Conservation (phyloP, 371 early-diverging fungal species). For the Mortierella sp. region DNA sequence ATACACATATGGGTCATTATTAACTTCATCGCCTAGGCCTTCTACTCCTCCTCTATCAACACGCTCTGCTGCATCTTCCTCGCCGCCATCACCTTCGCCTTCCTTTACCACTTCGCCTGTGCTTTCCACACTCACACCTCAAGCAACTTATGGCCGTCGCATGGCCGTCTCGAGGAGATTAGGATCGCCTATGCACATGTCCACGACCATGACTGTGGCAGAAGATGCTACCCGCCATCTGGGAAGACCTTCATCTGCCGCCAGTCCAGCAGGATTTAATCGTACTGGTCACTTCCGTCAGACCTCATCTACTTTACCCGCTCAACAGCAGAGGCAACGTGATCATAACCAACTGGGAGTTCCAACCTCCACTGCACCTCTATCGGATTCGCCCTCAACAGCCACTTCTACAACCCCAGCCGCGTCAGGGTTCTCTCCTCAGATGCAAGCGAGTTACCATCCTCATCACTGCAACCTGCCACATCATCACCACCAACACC, state of each 20-base stretch:
- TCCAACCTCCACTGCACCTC: neutral
- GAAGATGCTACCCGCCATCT: constrained; percentile 10
- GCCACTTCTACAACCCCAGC: constrained; percentile 8
- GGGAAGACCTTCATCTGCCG: constrained; percentile 12
- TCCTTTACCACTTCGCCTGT: constrained; percentile 1
- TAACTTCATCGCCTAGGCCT: neutral
- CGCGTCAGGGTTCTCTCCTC: constrained; percentile 10
- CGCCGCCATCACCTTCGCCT: constrained; percentile 32
- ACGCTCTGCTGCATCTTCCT: constrained; percentile 11
- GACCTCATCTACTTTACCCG: constrained; percentile 29
- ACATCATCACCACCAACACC: constrained; percentile 18
- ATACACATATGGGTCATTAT: constrained; percentile 5
- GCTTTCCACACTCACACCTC: constrained; percentile 19
- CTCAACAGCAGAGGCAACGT: constrained; percentile 21
- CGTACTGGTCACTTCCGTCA: constrained; percentile 31
- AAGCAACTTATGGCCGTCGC: constrained; percentile 38
- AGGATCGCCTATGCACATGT: constrained; percentile 28
- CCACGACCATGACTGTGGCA: constrained; percentile 2
- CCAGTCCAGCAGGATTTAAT: constrained; percentile 9
- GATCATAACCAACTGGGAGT: constrained; percentile 26
- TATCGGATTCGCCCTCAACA: constrained; percentile 12
- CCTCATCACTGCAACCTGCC: constrained; percentile 29
- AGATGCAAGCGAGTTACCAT: constrained; percentile 15
- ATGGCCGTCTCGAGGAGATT: constrained; percentile 46
- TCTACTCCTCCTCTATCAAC: constrained; percentile 6